Base-by-base conservation (phyloP, 208 protist species). In the Trypanosoma avium region DNA sequence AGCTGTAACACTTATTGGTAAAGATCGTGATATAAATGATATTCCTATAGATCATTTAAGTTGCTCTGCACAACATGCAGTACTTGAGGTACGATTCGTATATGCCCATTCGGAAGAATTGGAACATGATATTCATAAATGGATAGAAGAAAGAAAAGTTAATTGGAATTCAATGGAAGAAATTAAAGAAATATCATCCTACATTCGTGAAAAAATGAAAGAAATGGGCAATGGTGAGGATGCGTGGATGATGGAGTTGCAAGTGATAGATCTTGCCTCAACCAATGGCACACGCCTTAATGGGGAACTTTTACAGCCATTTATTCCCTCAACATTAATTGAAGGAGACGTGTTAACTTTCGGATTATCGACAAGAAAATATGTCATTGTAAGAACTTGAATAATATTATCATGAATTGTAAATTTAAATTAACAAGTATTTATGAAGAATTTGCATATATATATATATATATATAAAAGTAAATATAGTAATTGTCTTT, bases 1-100 rank as follows among this genome's bases (percentile, higher is more conserved):
- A 45, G 70, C 83, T 0, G 74, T 89, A 19, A 89, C 84, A 38
- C 74, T 95, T 8, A 15, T 89, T 2, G 89, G 89, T 0, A 88
- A 84, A 35, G 86, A 92, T 21, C 61, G 67, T 4, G 52, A 26
- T 4, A 35, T 90, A 22, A 88, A 81, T 57, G 86, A 95, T 58
- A 67, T 92, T 24, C 60, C 55, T 7, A 61, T 89, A 0, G 84
- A 85, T 17, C 89, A 95, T 77, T 78, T 78, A 0, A 90, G 84
- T 61, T 95, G 89, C 69, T 95, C 89, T 12, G 59, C 61, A 1
- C 89, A 95, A 57, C 89, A 95, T 70, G 89, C 89, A 8, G 79
- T 74, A 0, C 36, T 95, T 8, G 75, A 87, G 48, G 77, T 89
- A 46, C 65, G 76, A 13, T 95, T 94, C 61, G 57, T 67, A 22